Percentiles rank a stretch among this genome's conserved stretches.
phyloP scores from a whole-genome alignment of 352 stramenopile species.

The Globisporangium cederbergense region DNA sequence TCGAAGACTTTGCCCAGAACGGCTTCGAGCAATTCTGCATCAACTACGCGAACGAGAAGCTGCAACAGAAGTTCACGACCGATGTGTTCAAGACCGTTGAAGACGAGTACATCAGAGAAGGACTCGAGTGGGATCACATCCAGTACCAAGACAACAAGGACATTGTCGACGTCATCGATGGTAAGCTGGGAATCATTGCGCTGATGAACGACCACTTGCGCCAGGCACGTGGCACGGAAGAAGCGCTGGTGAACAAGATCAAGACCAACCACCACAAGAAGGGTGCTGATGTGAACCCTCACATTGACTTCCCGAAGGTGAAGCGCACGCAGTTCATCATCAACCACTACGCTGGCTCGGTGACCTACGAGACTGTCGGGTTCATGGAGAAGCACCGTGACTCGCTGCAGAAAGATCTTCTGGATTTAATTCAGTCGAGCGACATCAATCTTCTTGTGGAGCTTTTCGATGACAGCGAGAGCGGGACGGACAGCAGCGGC shows the following conservation, averaged over 20 bases:
- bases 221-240: slow-evolving; percentile 82
- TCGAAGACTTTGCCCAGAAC: slow-evolving; percentile 96
- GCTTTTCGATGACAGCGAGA: slow-evolving; percentile 73
- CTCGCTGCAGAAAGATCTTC: slow-evolving; percentile 93
- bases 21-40: slow-evolving; percentile 93
- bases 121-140: slow-evolving; percentile 98
- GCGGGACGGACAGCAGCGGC: slow-evolving; percentile 25
- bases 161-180: slow-evolving; percentile 96
- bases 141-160: slow-evolving; percentile 98
- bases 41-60: slow-evolving; percentile 91
- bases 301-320: slow-evolving; percentile 86
- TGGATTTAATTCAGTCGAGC: slow-evolving; percentile 83
- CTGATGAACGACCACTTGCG: slow-evolving; percentile 88
- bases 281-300: slow-evolving; percentile 56
- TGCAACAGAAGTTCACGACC: slow-evolving; percentile 92
- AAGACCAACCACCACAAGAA: slow-evolving; percentile 80
- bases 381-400: slow-evolving; percentile 98
- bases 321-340: slow-evolving; percentile 93
- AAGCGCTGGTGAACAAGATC: slow-evolving; percentile 87
- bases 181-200: slow-evolving; percentile 85
- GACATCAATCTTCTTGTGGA: slow-evolving; percentile 57
- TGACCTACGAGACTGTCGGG: slow-evolving; percentile 92
- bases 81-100: slow-evolving; percentile 98
- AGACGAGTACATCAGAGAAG: slow-evolving; percentile 97
- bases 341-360: slow-evolving; percentile 93